Evolutionary conservation across 2,329 filamentous ascomycete species (phyloP), one percentile per base, ranked within the genome.

Genomic region (Neonectria hederae): DNA sequence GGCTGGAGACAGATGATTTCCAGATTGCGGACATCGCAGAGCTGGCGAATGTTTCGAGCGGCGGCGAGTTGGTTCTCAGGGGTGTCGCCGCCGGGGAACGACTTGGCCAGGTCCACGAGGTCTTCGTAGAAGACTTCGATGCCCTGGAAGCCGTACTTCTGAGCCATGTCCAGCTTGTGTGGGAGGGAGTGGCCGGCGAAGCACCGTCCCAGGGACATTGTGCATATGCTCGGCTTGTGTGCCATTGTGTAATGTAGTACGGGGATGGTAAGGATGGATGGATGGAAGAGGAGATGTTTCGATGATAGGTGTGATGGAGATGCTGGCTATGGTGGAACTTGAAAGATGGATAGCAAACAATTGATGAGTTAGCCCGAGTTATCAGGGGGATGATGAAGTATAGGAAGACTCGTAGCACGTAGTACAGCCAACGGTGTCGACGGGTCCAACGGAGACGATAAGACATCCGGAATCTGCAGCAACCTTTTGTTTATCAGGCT

Each of bases 61-160:
- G 90, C 90, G 6, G 80, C 73, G 21, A 91, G 71, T 42, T 89
- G 83, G 68, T 83, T 83, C 14, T 78, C 70, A 13, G 66, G 59
- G 13, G 74, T 68, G 3, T 77, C 79, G 26, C 80, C 74, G 45
- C 82, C 82, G 3, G 81, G 74, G 1, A 84, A 75, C 1, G 82
- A 76, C 70, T 68, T 70, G 26, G 90, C 87, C 14, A 91, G 74
- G 71, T 89, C 87, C 63, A 87, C 81, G 4, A 95, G 84, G 75
- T 95, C 92, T 75, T 95, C 92, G 76, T 90, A 89, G 81, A 93
- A 94, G 21, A 94, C 83, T 76, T 95, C 92, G 68, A 95, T 86
- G 55, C 90, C 91, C 63, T 85, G 77, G 74, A 93, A 88, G 21
- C 89, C 89, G 70, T 91, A 84, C 59, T 83, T 81, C 6, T 86